These are phyloP conservation scores for Mucor irregularis DNA, from an alignment of 371 early-diverging fungal genomes.

Conservation along the genomic window DNA sequence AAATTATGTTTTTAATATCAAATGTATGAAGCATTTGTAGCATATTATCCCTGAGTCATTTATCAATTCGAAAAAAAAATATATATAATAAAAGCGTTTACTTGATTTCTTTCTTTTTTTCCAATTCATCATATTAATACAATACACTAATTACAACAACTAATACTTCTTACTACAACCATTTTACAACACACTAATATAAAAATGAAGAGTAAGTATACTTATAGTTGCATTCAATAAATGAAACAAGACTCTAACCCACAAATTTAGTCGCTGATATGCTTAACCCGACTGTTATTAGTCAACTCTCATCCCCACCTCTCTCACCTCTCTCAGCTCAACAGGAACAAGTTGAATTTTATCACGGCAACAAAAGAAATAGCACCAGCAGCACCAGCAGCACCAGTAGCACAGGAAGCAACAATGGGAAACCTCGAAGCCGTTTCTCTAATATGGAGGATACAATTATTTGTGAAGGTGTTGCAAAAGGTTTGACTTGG, in stretches of 20 bases:
- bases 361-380: conserved; percentile 1
- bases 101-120: neutral
- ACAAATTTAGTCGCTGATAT: conserved; percentile 40
- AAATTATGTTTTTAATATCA: neutral
- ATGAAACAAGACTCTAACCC: neutral
- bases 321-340: conserved; percentile 43
- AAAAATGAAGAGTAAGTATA: conserved; percentile 36
- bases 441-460: conserved; percentile 51
- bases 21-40: too few relatives aligned
- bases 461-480: conserved; percentile 51
- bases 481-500: conserved; percentile 50
- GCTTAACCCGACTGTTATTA: conserved; percentile 37
- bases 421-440: conserved; percentile 46
- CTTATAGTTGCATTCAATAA: neutral
- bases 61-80: neutral
- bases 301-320: conserved; percentile 38
- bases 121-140: neutral
- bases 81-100: neutral
- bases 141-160: neutral
- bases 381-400: conserved; percentile 1
- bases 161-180: neutral
- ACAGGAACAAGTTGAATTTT: conserved; percentile 3
- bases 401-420: conserved; percentile 1
- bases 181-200: neutral
- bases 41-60: conserved; percentile 1